Conservation (phyloP, 2,329 filamentous ascomycete species). For the Epichloe bromicola region DNA sequence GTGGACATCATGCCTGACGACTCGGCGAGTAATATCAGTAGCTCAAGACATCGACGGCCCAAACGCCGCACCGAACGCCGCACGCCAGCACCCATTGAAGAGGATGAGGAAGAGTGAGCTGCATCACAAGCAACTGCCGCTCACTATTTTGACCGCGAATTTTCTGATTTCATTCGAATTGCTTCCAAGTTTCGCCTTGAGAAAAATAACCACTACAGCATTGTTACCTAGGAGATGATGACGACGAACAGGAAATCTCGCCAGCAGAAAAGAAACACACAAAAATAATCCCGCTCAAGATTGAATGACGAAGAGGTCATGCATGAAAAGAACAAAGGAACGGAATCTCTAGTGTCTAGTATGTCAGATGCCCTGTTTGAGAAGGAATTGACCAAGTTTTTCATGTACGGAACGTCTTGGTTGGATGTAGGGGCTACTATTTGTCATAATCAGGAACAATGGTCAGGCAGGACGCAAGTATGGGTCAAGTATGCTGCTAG, state of each 20-base stretch:
- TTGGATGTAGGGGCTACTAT: not conserved
- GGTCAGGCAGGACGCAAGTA: not conserved
- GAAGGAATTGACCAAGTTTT: not conserved
- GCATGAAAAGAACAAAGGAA: not conserved
- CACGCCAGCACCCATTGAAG: slow-evolving; percentile 60
- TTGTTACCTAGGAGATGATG: not conserved
- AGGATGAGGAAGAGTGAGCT: slow-evolving; percentile 51
- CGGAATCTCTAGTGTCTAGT: not conserved
- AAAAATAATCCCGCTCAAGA: too few species aligned
- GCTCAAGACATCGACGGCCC: slow-evolving; percentile 51
- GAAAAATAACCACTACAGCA: not conserved
- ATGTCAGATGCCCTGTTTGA: not conserved
- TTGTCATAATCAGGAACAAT: too few species aligned
- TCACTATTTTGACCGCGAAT: not conserved
- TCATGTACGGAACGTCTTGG: not conserved
- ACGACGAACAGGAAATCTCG: not conserved
- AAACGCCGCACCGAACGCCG: slow-evolving; percentile 56
- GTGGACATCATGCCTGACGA: slow-evolving; percentile 62
- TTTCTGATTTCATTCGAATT: not conserved
- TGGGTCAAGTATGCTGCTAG: not conserved
- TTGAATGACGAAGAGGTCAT: not conserved
- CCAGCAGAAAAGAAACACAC: not conserved
- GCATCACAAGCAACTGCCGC: too few species aligned
- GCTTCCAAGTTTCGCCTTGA: not conserved
- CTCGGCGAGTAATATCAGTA: slow-evolving; percentile 68